A percentile compares a stretch with the other conserved stretches of the same genome.
These are phyloP conservation scores for Thalia dealbata DNA, from an alignment of 176 grass and related monocot species.

Conservation along the genomic window DNA sequence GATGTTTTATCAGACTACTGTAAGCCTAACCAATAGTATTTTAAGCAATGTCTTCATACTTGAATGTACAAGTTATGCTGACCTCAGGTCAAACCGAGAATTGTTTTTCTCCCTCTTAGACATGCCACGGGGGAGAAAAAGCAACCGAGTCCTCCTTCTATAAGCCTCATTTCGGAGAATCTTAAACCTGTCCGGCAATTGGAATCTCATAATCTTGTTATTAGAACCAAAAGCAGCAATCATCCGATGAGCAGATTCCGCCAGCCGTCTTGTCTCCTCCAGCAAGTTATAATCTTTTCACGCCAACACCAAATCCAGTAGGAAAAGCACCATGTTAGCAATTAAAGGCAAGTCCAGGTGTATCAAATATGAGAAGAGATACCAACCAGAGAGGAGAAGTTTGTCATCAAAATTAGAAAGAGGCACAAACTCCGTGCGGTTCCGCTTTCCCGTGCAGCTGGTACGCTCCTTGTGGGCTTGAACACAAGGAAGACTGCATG, in stretches of 20 bases:
- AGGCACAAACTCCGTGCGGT: slow-evolving; percentile 56
- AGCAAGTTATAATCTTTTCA: slow-evolving; percentile 58
- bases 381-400: slow-evolving; percentile 60
- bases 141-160: slow-evolving; percentile 30
- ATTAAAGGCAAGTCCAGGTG: not conserved
- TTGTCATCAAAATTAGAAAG: slow-evolving; percentile 64
- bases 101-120: slow-evolving; percentile 56
- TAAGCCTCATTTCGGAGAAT: slow-evolving; percentile 42
- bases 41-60: not conserved
- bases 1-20: not conserved
- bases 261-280: slow-evolving; percentile 59
- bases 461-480: slow-evolving; percentile 64
- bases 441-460: slow-evolving; percentile 74
- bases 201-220: slow-evolving; percentile 7
- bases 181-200: slow-evolving; percentile 29
- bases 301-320: not conserved
- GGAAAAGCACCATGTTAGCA: not conserved
- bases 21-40: not conserved
- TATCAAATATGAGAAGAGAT: not conserved
- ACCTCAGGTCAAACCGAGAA: slow-evolving; percentile 39
- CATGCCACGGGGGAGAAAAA: slow-evolving; percentile 74
- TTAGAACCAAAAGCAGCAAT: slow-evolving; percentile 40
- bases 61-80: not conserved
- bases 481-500: slow-evolving; percentile 92
- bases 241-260: slow-evolving; percentile 52